Conservation (phyloP, 2,329 filamentous ascomycete genomes). For the Fusarium neocosmosporiellum region DNA sequence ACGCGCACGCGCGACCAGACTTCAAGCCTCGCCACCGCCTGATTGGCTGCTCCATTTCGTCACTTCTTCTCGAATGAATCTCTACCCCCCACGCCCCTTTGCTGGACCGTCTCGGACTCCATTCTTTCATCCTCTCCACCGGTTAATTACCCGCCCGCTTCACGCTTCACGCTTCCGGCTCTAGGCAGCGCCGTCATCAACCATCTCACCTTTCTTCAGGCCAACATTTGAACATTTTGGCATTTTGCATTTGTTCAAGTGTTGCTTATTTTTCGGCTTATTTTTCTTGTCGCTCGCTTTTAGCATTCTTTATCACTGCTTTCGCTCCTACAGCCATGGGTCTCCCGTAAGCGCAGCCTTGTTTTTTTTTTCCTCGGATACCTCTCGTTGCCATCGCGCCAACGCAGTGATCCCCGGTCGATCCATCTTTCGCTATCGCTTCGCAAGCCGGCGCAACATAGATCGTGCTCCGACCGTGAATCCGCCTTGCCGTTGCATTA, state of each 20-base stretch:
- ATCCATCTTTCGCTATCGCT: conserved; percentile 37
- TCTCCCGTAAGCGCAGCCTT: conserved; percentile 58
- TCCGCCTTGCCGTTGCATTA: conserved; percentile 22
- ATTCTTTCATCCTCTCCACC: conserved; percentile 39
- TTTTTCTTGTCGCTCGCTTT: conserved; percentile 25
- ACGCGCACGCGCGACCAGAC: conserved; percentile 31
- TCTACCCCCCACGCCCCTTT: conserved; percentile 34
- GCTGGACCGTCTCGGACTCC: conserved; percentile 22
- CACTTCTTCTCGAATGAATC: conserved; percentile 18
- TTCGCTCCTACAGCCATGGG: conserved; percentile 51
- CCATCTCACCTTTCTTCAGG: conserved; percentile 16
- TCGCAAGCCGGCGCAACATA: conserved; percentile 29
- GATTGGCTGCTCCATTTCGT: conserved; percentile 29
- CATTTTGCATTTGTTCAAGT: background rate
- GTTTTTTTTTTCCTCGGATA: conserved; percentile 24
- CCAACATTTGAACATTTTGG: conserved; percentile 1
- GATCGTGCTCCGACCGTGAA: conserved; percentile 27
- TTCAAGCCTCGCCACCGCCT: background rate
- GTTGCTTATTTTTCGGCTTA: conserved; percentile 2
- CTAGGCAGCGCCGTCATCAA: conserved; percentile 37
- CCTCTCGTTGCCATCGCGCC: conserved; percentile 33
- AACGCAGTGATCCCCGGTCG: conserved; percentile 37
- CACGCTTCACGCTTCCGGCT: conserved; percentile 35
- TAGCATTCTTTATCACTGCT: background rate
- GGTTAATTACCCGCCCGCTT: conserved; percentile 34